Evolutionary conservation across 805 yeast genomes (phyloP).

Genomic region (Teunomyces stri): DNA sequence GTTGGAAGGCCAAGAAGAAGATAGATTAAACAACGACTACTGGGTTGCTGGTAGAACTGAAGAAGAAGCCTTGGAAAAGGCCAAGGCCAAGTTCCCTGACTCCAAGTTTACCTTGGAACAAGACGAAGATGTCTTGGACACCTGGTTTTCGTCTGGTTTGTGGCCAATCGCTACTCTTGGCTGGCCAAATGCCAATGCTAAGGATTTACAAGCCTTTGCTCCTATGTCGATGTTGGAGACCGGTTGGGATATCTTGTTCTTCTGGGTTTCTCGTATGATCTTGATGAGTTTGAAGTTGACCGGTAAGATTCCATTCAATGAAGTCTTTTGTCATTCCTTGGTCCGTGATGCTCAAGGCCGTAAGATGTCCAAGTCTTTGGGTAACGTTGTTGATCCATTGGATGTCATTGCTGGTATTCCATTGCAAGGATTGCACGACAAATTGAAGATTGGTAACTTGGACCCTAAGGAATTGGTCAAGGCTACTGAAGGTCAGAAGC

Average conservation of each 20-base stretch:
- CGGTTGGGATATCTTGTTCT: slow-evolving; percentile 98
- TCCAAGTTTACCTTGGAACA: slow-evolving; percentile 75
- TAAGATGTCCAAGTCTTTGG: slow-evolving; percentile 96
- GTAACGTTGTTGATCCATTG: slow-evolving; percentile 93
- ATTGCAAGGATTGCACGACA: slow-evolving; percentile 73
- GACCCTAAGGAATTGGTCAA: slow-evolving; percentile 84
- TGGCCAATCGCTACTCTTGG: slow-evolving; percentile 98
- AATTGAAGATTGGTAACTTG: slow-evolving; percentile 76
- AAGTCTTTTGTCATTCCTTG: slow-evolving; percentile 96
- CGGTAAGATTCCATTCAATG: slow-evolving; percentile 88
- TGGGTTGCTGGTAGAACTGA: slow-evolving; percentile 89
- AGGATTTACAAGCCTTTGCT: slow-evolving; percentile 72
- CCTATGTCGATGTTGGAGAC: slow-evolving; percentile 96
- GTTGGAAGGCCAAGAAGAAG: slow-evolving; percentile 67
- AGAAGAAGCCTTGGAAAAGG: slow-evolving; percentile 85
- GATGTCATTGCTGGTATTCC: slow-evolving; percentile 91
- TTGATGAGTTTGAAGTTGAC: slow-evolving; percentile 86
- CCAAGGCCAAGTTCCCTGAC: slow-evolving; percentile 67
- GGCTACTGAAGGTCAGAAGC: slow-evolving; percentile 84
- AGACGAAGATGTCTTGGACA: slow-evolving; percentile 97
- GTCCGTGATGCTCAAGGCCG: slow-evolving; percentile 99
- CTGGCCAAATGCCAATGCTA: slow-evolving; percentile 76
- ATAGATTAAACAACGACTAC: slow-evolving; percentile 59
- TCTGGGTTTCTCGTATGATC: slow-evolving; percentile 98
- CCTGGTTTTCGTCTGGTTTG: slow-evolving; percentile 97